These are phyloP conservation scores for Suillus lakei DNA, from an alignment of 768 basidiomycete genomes.

Conservation along the genomic window DNA sequence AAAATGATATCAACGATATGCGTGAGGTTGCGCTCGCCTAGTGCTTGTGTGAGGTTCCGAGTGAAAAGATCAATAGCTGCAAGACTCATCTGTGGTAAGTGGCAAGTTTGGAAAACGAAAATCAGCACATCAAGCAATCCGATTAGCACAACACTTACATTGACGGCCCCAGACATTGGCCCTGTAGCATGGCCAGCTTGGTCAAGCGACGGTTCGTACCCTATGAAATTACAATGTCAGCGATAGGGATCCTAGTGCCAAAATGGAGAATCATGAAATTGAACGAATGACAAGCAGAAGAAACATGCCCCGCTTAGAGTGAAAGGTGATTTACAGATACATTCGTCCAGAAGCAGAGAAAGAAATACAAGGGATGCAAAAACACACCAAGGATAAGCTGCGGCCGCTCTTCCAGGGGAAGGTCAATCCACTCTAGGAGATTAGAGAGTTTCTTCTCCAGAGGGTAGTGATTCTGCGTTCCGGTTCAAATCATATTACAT, in stretches of 20 bases:
- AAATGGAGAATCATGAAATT: background rate
- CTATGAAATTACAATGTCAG: conserved; percentile 37
- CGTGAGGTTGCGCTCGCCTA: conserved; percentile 74
- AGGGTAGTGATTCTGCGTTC: conserved; percentile 57
- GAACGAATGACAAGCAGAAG: background rate
- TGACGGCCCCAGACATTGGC: conserved; percentile 69
- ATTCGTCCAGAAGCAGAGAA: background rate
- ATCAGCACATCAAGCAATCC: background rate
- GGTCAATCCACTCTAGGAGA: conserved; percentile 82
- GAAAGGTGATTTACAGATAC: conserved; percentile 6
- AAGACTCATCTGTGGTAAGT: conserved; percentile 58
- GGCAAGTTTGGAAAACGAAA: background rate
- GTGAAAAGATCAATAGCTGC: conserved; percentile 75
- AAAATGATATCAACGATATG: conserved; percentile 88
- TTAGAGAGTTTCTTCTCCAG: conserved; percentile 74
- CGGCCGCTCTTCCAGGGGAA: conserved; percentile 72
- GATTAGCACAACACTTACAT: conserved; percentile 48
- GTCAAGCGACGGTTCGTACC: conserved; percentile 85
- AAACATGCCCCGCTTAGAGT: background rate
- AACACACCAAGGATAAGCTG: conserved; percentile 73
- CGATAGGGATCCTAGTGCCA: background rate
- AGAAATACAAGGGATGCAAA: background rate
- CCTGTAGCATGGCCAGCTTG: conserved; percentile 82
- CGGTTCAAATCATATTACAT: background rate
- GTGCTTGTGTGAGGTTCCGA: conserved; percentile 61